Evolutionary conservation across 2,329 filamentous ascomycete genomes (phyloP), one percentile per base, ranked within the genome.

Genomic region (Cadophora sp.): DNA sequence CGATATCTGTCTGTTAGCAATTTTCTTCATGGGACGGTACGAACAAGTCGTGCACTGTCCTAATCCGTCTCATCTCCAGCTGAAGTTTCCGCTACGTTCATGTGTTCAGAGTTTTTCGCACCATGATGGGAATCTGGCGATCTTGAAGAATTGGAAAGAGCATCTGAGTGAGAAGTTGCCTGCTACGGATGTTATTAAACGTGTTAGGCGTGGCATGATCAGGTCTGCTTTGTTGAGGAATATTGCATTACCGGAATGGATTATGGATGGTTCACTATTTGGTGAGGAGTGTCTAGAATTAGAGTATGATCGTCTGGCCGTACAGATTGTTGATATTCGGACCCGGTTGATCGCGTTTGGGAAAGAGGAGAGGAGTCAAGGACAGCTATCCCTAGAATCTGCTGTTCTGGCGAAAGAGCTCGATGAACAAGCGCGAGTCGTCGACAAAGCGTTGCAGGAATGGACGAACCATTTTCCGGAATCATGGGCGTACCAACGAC

Each of bases 111-210:
- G 48, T 18, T 51, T 51, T 27, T 51, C 48, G 22, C 76, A 78
- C 69, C 72, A 77, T 65, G 71, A 75, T 68, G 76, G 76, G 18
- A 74, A 74, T 11, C 59, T 75, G 51, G 74, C 74, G 9, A 71
- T 77, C 36, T 56, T 78, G 55, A 76, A 75, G 50, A 51, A 68
- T 33, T 78, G 76, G 76, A 72, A 71, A 18, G 68, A 76, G 14
- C 51, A 64, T 7, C 50, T 65, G 3, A 51, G 56, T 27, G 36
- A 53, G 1, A 61, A 45, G 6, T 56, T 56, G 6, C 53, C 65
- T 22, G 64, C 69, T 36, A 71, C 74, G 14, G 55, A 65, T 48
- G 70, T 77, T 33, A 70, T 78, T 45, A 76, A 74, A 50, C 66
- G 75, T 33, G 70, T 73, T 0, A 74, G 77, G 62, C 66, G 76